These are phyloP conservation scores for Hypoxylon sp. DNA, from an alignment of 2,329 filamentous ascomycete species.

Conservation along the genomic window DNA sequence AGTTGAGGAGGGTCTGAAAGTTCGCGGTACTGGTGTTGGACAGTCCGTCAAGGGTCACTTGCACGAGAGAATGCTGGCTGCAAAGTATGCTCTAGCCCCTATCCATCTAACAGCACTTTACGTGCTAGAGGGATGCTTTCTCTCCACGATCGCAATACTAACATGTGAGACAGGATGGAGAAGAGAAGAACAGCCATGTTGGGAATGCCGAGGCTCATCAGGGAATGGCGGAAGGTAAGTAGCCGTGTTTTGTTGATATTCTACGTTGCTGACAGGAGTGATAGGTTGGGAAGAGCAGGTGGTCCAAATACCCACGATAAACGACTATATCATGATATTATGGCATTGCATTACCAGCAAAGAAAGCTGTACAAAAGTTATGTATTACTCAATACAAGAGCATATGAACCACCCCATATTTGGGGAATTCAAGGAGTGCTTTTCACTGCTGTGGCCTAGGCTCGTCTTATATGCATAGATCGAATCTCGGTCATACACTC, in stretches of 20 bases:
- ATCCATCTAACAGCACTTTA: slow-evolving; percentile 3
- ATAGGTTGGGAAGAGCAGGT: slow-evolving; percentile 69
- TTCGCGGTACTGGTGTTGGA: slow-evolving; percentile 94
- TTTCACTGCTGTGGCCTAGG: background rate
- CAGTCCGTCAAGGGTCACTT: slow-evolving; percentile 95
- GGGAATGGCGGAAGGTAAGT: slow-evolving; percentile 91
- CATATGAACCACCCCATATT: slow-evolving; percentile 16
- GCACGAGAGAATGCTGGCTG: slow-evolving; percentile 89
- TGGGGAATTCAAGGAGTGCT: slow-evolving; percentile 8
- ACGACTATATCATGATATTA: slow-evolving; percentile 38
- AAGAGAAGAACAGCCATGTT: slow-evolving; percentile 92
- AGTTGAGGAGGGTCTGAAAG: slow-evolving; percentile 83
- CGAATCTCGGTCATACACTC: background rate
- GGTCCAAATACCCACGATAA: slow-evolving; percentile 72
- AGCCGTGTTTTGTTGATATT: slow-evolving; percentile 7
- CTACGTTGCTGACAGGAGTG: slow-evolving; percentile 54
- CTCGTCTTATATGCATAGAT: background rate
- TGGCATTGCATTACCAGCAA: slow-evolving; percentile 31
- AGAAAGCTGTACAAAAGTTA: slow-evolving; percentile 50
- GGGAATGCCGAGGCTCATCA: slow-evolving; percentile 92
- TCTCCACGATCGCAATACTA: slow-evolving; percentile 49
- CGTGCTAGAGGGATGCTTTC: background rate
- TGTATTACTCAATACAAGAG: slow-evolving; percentile 48
- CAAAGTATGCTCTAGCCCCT: slow-evolving; percentile 68
- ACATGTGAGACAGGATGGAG: slow-evolving; percentile 75